Evolutionary conservation across 1,139 yeast species (phyloP), one percentile per base, ranked within the genome.

Genomic region (Protomyces arabidopsidicola): DNA sequence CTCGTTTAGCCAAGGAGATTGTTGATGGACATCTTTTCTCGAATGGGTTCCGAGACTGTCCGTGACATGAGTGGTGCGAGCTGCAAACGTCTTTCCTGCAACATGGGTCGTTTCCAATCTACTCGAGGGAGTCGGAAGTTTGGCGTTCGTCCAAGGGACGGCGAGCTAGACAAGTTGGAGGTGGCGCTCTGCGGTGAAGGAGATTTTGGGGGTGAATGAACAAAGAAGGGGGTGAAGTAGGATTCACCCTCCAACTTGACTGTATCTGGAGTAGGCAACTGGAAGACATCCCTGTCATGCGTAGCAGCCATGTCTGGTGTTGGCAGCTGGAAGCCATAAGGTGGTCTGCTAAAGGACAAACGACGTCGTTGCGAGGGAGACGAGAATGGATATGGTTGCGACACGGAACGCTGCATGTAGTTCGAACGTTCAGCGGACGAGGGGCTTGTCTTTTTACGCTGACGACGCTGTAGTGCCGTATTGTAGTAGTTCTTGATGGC

Each of bases 401-500:
- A 42, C 24, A 42, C 48, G 24, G 48, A 42, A 8, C 48, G 20
- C 10, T 42, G 48, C 48, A 42, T 42, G 22, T n/a, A 16, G 22
- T 42, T 42, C 24, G 48, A 18, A 12, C 22, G 22, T 16, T n/a
- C 20, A 12, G 24, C 12, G 2, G 20, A 42, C 24, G 22, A 12
- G 20, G 48, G 48, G 18, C 48, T 42, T 42, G 48, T 42, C 24
- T 18, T 16, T 18, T 42, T 42, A 18, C 53, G 53, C 36, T 31
- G 53, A 50, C 45, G 38, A 53, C 63, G 58, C 39, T 42, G 50
- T 55, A 60, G 45, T 14, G 60, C 35, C 34, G 64, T 60, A 54
- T 90, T 90, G 97, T 96, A 90, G 97, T 97, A 90, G 75, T 90
- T 90, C 73, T 90, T 90, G 70, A 90, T 89, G 35, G 96, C 93